A percentile compares a stretch with the other conserved stretches of the same genome.
These are phyloP conservation scores for Phialocephala sp. DNA, from an alignment of 2,329 filamentous ascomycete species.

Conservation along the genomic window DNA sequence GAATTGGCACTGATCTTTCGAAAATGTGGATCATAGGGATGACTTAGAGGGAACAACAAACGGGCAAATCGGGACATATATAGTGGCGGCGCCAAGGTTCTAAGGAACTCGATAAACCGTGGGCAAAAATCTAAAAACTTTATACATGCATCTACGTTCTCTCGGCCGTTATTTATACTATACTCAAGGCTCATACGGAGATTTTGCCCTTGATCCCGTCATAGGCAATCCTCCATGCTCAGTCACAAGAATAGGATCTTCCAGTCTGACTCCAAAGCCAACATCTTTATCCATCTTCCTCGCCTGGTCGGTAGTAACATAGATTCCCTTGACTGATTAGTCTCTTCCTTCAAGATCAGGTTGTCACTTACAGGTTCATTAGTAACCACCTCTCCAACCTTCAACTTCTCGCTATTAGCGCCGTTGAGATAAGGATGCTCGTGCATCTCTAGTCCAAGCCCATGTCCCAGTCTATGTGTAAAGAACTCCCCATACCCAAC, in stretches of 20 bases:
- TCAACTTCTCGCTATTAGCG: conserved; percentile 57
- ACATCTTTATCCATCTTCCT: conserved; percentile 37
- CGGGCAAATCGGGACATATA: too few relatives aligned
- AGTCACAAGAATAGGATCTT: conserved; percentile 64
- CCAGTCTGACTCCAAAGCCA: conserved; percentile 66
- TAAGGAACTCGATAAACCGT: too few relatives aligned
- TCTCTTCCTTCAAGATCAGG: not conserved
- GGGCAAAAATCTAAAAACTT: not conserved
- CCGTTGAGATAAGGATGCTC: conserved; percentile 69
- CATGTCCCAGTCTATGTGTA: conserved; percentile 66
- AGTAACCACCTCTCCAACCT: conserved; percentile 65
- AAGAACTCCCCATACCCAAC: conserved; percentile 59
- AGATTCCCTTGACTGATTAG: conserved; percentile 53
- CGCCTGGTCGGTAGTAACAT: conserved; percentile 50
- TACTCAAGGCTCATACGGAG: conserved; percentile 36
- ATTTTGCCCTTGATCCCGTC: conserved; percentile 35
- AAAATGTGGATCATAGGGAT: too few relatives aligned
- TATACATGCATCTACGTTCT: not conserved
- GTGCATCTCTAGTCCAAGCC: conserved; percentile 69
- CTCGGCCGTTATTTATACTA: not conserved
- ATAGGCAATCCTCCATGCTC: conserved; percentile 52
- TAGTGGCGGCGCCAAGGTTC: too few relatives aligned
- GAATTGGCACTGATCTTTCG: too few relatives aligned
- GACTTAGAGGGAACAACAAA: too few relatives aligned
- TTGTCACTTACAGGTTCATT: conserved; percentile 54